A percentile compares a stretch with the other conserved stretches of the same genome.
phyloP scores from a whole-genome alignment of 2,329 filamentous ascomycete genomes.

The Fusarium buharicum region DNA sequence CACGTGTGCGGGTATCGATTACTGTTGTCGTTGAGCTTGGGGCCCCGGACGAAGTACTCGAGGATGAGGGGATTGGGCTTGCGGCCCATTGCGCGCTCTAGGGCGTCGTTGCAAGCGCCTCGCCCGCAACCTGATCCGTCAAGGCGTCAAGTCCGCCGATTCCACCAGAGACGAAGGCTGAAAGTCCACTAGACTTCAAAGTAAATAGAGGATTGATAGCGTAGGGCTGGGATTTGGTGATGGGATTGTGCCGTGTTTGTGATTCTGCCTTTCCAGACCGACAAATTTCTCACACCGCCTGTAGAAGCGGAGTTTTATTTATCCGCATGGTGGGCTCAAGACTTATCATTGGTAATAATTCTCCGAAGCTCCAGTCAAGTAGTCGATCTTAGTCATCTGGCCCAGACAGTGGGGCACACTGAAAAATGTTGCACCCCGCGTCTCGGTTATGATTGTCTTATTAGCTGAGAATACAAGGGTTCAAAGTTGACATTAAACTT shows the following conservation, averaged over 20 bases:
- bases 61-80: conserved; percentile 86
- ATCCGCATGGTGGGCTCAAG: conserved; percentile 23
- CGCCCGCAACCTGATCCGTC: conserved; percentile 41
- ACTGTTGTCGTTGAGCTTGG: conserved; percentile 87
- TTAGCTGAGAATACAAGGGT: conserved; percentile 11
- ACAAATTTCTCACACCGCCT: conserved; percentile 57
- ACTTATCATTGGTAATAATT: conserved; percentile 23
- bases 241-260: conserved; percentile 42
- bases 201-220: conserved; percentile 15
- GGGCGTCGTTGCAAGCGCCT: conserved; percentile 42
- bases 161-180: conserved; percentile 30
- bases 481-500: conserved; percentile 6
- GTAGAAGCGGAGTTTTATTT: conserved; percentile 40
- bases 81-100: conserved; percentile 72
- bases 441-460: conserved; percentile 16
- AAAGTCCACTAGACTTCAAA: conserved; percentile 26
- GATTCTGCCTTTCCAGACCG: conserved; percentile 56
- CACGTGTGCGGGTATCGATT: conserved; percentile 94
- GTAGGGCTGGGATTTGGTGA: conserved; percentile 41
- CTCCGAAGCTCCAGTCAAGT: background rate
- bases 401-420: conserved; percentile 14
- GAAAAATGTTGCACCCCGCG: conserved; percentile 29
- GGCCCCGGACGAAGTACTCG: conserved; percentile 87
- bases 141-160: conserved; percentile 31
- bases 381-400: conserved; percentile 4